phyloP scores from a whole-genome alignment of 2,329 filamentous ascomycete species.

The Tolypocladium sp. region DNA sequence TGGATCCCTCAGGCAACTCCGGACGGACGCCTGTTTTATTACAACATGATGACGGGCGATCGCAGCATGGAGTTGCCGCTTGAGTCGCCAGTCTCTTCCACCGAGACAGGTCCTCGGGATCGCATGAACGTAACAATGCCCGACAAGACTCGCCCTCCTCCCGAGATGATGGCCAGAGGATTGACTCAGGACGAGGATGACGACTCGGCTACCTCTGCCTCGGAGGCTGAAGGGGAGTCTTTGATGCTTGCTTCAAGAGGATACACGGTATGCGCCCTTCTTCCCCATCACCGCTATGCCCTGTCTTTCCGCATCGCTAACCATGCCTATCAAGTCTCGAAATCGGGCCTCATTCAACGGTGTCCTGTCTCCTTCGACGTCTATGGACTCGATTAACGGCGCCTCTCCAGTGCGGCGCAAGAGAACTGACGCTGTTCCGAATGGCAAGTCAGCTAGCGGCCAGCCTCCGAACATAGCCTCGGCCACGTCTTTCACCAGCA shows the following conservation, averaged over 20 bases:
- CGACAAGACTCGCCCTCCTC: constrained; percentile 79
- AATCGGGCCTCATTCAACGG: constrained; percentile 59
- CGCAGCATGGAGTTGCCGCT: constrained; percentile 91
- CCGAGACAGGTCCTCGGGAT: constrained; percentile 79
- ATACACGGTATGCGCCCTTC: constrained; percentile 48
- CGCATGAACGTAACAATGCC: constrained; percentile 82
- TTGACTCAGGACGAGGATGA: constrained; percentile 80
- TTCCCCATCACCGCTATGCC: neutral
- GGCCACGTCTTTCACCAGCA: constrained; percentile 53
- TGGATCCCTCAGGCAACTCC: constrained; percentile 97
- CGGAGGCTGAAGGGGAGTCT: constrained; percentile 73
- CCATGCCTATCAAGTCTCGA: constrained; percentile 34
- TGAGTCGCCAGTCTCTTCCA: constrained; percentile 73
- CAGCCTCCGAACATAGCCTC: constrained; percentile 44
- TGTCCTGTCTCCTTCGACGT: constrained; percentile 75
- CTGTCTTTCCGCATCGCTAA: neutral
- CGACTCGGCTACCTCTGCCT: constrained; percentile 75
- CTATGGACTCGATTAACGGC: constrained; percentile 81
- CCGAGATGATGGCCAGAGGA: constrained; percentile 83
- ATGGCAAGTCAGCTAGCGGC: constrained; percentile 25
- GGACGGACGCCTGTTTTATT: constrained; percentile 90
- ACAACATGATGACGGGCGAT: constrained; percentile 94
- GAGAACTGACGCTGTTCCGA: constrained; percentile 47
- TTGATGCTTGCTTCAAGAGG: constrained; percentile 57
- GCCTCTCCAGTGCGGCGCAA: constrained; percentile 50